Evolutionary conservation across 108 stramenopile genomes (phyloP), one percentile per base, ranked within the genome.

Genomic region (Epipyxis sp.): DNA sequence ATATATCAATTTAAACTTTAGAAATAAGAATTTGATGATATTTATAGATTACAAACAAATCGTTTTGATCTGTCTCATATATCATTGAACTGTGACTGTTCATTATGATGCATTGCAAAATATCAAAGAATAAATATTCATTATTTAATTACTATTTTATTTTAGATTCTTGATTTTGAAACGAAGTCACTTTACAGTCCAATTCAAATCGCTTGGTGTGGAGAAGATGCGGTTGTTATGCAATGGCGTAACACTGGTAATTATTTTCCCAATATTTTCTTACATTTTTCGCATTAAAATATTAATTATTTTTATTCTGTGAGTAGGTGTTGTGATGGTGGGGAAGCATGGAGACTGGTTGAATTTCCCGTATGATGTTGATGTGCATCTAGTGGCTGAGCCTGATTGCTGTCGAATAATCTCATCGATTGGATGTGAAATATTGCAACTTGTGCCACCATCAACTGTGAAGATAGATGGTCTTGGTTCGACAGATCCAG

Each of bases 281-380:
- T n/a, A n/a, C n/a, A n/a, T n/a, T n/a, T n/a, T n/a, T n/a, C n/a
- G n/a, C n/a, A n/a, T n/a, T n/a, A n/a, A n/a, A n/a, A n/a, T n/a
- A n/a, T n/a, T n/a, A n/a, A n/a, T n/a, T n/a, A n/a, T n/a, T n/a
- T n/a, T n/a, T n/a, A n/a, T n/a, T n/a, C n/a, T n/a, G n/a, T n/a
- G n/a, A n/a, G n/a, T n/a, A n/a, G 96, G 95, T 1, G 84, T 95
- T 42, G 80, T 95, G 34, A 91, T 96, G 89, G 94, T 97, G 0
- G 97, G 97, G 0, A 95, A 95, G 0, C 94, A 94, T 80, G 97
- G 97, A 27, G 95, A 97, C 81, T 96, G 92, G 92, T 77, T 94
- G 68, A 88, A 92, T 41, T 95, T 90, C 77, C 91, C 90, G 0
- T 94, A 93, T 71, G 86, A 42, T 32, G 87, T 76, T 1, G 88